Percentiles rank a stretch among this genome's conserved stretches.
phyloP scores from a whole-genome alignment of 805 yeast species.

The Candida coquimbonensis region DNA sequence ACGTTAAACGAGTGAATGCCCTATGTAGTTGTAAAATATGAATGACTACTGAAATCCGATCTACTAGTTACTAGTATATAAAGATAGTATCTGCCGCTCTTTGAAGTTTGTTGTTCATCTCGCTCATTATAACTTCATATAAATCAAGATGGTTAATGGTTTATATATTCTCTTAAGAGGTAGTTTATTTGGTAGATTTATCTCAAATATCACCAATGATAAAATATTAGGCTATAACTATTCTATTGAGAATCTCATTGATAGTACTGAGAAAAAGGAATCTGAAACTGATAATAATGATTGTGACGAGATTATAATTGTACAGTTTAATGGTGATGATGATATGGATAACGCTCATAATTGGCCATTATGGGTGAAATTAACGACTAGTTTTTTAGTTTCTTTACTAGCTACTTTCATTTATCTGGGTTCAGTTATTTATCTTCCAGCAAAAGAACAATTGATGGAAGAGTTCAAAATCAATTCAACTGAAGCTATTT shows the following conservation, averaged over 20 bases:
- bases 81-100: too few relatives aligned
- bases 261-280: not conserved
- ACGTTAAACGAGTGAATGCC: too few relatives aligned
- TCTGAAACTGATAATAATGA: not conserved
- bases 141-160: not conserved
- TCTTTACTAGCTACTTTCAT: conserved; percentile 43
- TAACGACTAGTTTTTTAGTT: conserved; percentile 31
- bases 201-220: not conserved
- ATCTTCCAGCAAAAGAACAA: conserved; percentile 44
- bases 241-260: not conserved
- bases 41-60: too few relatives aligned
- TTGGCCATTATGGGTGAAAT: conserved; percentile 42
- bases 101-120: too few relatives aligned
- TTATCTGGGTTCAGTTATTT: conserved; percentile 51
- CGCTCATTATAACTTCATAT: too few relatives aligned
- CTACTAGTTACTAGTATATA: too few relatives aligned
- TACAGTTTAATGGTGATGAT: conserved; percentile 10
- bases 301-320: not conserved
- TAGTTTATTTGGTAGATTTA: not conserved
- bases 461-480: conserved; percentile 40
- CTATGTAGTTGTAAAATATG: too few relatives aligned
- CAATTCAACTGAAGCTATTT: conserved; percentile 35
- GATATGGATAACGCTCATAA: conserved; percentile 53
- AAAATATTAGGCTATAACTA: not conserved
- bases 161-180: conserved; percentile 1